Percentiles rank a stretch among this genome's conserved stretches.
These are phyloP conservation scores for Trichoderma gamsii DNA, from an alignment of 495 filamentous ascomycete species.

Conservation along the genomic window DNA sequence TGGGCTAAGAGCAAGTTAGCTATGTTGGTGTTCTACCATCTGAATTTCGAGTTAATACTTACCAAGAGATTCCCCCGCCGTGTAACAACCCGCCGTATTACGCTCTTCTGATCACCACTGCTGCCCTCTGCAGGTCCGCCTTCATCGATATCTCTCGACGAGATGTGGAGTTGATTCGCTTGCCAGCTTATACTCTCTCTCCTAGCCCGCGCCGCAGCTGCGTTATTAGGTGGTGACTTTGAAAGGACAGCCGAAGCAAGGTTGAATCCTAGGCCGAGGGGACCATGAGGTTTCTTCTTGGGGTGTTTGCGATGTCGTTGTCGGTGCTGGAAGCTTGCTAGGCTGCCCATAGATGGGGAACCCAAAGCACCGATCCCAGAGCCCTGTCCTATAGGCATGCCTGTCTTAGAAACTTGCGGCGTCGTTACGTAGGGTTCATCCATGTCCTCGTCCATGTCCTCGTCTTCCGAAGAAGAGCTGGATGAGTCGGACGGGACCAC, in stretches of 20 bases:
- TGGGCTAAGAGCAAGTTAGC: constrained; percentile 50
- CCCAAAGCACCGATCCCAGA: constrained; percentile 44
- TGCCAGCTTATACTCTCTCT: constrained; percentile 82
- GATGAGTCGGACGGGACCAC: constrained; percentile 76
- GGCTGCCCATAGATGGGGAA: constrained; percentile 62
- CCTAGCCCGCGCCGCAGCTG: constrained; percentile 40
- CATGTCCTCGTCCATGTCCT: constrained; percentile 73
- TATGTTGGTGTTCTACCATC: not conserved
- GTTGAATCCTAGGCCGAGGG: constrained; percentile 36
- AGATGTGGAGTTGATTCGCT: constrained; percentile 79
- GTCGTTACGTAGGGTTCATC: constrained; percentile 71
- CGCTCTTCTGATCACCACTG: constrained; percentile 42
- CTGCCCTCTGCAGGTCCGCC: constrained; percentile 40
- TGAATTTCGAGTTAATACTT: constrained; percentile 26
- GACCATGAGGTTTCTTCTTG: constrained; percentile 35
- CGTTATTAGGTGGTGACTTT: constrained; percentile 41
- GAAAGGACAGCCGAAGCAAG: constrained; percentile 28
- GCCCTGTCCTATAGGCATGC: constrained; percentile 50
- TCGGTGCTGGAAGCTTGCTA: constrained; percentile 74
- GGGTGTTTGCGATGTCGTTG: constrained; percentile 56
- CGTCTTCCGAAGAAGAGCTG: constrained; percentile 69
- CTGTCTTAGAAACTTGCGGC: constrained; percentile 53
- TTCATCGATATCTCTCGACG: constrained; percentile 44
- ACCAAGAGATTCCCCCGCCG: constrained; percentile 83
- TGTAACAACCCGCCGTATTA: constrained; percentile 67